Base-by-base conservation (phyloP, 2,329 filamentous ascomycete genomes). In the Lachnellula arida region DNA sequence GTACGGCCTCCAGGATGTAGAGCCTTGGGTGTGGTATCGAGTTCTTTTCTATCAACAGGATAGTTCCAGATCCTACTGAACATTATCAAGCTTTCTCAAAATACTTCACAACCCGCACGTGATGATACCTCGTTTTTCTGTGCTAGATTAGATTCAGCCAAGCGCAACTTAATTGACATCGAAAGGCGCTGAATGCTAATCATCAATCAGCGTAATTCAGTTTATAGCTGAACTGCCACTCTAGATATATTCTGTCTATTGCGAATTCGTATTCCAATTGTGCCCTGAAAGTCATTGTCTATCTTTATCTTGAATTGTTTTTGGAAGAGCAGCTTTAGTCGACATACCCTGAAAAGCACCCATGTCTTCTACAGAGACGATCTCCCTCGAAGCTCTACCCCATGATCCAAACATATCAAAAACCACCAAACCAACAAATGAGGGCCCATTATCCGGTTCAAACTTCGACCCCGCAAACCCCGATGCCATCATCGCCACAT, bases 401-500 rank as follows among this genome's bases (percentile, higher is more conserved):
- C 4, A 23, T 12, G 14, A 19, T 23, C 8, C 44, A 42, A 50
- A 12, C 19, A 17, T 22, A 46, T 37, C 23, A 47, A 49, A 22
- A 34, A 37, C 25, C 15, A 23, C 46, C 12, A 39, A 46, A 28
- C 52, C 34, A 44, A 11, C 11, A n/a, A 17, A 7, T 8, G 25
- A 44, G 7, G 32, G 28, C 7, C 2, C 11, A 9, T 14, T 44
- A 40, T 15, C 44, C 4, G 7, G 46, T 9, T 54, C 55, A 2
- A 57, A 54, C 44, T 67, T 66, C 52, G 60, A 63, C 43, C 63
- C 64, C 14, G 57, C 60, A 46, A 40, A 50, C 25, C 51, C 56
- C 17, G 69, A 73, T 49, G 68, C 71, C 15, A 61, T 72, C 11
- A 70, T 79, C 59, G 70, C 75, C 47, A 74, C 74, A 2, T 80